Percentiles rank a stretch among this genome's conserved stretches.
Evolutionary conservation across 139 green algal species (phyloP).

Genomic region (Limnomonas spitsbergensis): DNA sequence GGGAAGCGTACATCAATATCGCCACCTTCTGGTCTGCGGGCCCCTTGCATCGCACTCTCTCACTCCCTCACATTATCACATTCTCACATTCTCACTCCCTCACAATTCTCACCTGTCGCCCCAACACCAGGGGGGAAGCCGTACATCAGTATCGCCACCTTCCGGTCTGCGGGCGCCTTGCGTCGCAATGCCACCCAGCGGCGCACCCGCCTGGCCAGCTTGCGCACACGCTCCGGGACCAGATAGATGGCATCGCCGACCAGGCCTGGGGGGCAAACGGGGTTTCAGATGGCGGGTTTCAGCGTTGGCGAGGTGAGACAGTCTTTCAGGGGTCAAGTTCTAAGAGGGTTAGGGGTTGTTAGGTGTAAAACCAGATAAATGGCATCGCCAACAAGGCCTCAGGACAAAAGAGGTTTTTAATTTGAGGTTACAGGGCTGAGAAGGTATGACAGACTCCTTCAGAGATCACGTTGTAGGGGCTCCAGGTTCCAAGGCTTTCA

Average conservation of each 20-base stretch:
- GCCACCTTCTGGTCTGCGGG: too few species aligned
- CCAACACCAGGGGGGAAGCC: conserved; percentile 96
- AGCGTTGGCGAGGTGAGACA: conserved; percentile 71
- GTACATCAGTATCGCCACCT: conserved; percentile 82
- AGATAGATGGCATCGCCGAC: conserved; percentile 93
- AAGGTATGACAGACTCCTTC: too few species aligned
- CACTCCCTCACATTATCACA: conserved; percentile 83
- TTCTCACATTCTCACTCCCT: too few species aligned
- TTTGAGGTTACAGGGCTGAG: too few species aligned
- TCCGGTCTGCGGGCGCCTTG: conserved; percentile 51
- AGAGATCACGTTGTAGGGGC: too few species aligned
- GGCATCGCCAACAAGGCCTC: conserved; percentile 80
- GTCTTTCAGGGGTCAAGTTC: not conserved
- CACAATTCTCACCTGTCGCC: conserved; percentile 58
- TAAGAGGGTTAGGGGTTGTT: too few species aligned
- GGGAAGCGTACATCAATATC: too few species aligned
- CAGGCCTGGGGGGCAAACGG: conserved; percentile 76
- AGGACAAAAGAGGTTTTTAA: too few species aligned
- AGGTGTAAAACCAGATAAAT: conserved; percentile 93
- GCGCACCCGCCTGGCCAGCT: conserved; percentile 65
- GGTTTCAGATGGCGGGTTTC: conserved; percentile 92
- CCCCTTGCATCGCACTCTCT: conserved; percentile 41
- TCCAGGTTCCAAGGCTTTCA: too few species aligned
- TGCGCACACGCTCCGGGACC: conserved; percentile 75
- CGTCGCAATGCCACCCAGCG: conserved; percentile 63